phyloP scores from a whole-genome alignment of 176 grass and related monocot genomes.

The Bothriochloa decipiens region DNA sequence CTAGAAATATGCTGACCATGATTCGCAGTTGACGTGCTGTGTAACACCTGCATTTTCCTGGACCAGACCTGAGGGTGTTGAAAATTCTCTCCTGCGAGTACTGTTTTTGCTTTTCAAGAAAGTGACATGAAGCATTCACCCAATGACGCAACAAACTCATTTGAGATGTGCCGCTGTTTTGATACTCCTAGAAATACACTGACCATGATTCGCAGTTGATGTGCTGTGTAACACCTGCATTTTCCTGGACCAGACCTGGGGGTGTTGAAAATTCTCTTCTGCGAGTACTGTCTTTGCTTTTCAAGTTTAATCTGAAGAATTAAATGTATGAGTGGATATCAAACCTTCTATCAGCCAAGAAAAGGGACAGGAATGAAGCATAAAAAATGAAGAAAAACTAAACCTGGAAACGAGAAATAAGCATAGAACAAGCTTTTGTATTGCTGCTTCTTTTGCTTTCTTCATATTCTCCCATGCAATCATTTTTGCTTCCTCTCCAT shows the following conservation, averaged over 20 bases:
- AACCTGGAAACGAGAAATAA: constrained; percentile 30
- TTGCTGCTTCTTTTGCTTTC: constrained; percentile 68
- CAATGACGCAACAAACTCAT: constrained; percentile 51
- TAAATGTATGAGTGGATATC: constrained; percentile 23
- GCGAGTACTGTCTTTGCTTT: constrained; percentile 62
- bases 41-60: constrained; percentile 72
- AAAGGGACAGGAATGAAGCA: constrained; percentile 10
- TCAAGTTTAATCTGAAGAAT: constrained; percentile 76
- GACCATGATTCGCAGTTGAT: constrained; percentile 44
- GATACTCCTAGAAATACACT: constrained; percentile 49
- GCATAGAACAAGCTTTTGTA: constrained; percentile 73
- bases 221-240: constrained; percentile 58
- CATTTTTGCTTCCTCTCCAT: constrained; percentile 70
- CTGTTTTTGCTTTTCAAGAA: constrained; percentile 72
- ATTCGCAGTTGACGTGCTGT: constrained; percentile 34
- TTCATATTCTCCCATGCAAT: constrained; percentile 81
- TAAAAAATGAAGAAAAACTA: background rate
- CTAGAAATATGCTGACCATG: constrained; percentile 57
- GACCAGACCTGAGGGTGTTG: constrained; percentile 57
- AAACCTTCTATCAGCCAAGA: constrained; percentile 9
- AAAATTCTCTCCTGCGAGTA: constrained; percentile 78
- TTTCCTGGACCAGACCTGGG: constrained; percentile 65
- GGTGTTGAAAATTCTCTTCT: constrained; percentile 77
- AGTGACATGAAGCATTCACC: constrained; percentile 55
- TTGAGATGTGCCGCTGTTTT: constrained; percentile 63